Evolutionary conservation across 768 basidiomycete genomes (phyloP), one percentile per base, ranked within the genome.

Genomic region (Porpolomopsis calyptriformis): DNA sequence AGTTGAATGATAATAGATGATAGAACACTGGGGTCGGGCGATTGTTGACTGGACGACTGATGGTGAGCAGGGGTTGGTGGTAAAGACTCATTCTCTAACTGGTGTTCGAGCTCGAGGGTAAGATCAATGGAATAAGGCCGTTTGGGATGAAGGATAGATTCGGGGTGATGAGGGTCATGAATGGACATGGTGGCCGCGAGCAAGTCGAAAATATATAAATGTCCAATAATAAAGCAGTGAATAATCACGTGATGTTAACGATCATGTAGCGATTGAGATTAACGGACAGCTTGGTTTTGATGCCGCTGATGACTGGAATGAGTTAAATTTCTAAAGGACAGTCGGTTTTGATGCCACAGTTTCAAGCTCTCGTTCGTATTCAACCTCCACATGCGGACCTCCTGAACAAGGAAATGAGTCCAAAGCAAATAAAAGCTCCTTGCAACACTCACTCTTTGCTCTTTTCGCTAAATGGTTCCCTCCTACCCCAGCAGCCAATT

Each of bases 351-450:
- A 63, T 34, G 76, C 76, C 43, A 77, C 60, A 52, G 72, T 80
- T 58, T 84, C 89, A 63, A 85, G 71, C 67, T 96, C 93, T 60
- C 88, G 79, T 63, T 98, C 93, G 78, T 96, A 96, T 64, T 97
- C 94, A 56, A 98, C 83, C 61, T 97, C 89, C 57, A 98, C 83
- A 52, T 82, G 72, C 11, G 90, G 83, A 16, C 81, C 85, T 56
- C 72, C 82, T 82, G 60, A 8, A 49, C 23, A 42, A 43, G 45
- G 16, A 46, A 22, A 24, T 38, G 24, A 12, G 10, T 34, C 40
- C 40, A 25, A 18, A 39, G 25, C 39, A 35, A 40, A n/a, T 41
- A 40, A 22, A 38, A 45, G 70, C 76, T 53, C 59, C 78, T 81
- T 75, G 54, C 74, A 80, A 22, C 68, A 61, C 61, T 78, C 77